These are phyloP conservation scores for Solanum tarapatanum DNA, from an alignment of 257 asterid genomes.

Conservation along the genomic window DNA sequence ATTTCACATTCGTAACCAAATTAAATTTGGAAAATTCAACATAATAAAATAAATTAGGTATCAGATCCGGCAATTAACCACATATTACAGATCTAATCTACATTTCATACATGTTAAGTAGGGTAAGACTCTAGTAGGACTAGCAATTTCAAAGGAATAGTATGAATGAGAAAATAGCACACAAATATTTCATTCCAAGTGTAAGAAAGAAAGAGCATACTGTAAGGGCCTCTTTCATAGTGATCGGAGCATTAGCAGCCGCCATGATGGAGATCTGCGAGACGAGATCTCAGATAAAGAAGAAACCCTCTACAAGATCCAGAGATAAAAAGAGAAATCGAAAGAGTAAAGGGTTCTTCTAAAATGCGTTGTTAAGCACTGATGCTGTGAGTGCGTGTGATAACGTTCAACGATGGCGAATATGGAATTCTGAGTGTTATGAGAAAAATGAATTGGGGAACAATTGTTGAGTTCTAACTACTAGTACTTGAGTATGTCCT, in stretches of 20 bases:
- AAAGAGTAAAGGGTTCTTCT: constrained; percentile 8
- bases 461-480: background rate
- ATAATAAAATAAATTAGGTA: background rate
- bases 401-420: background rate
- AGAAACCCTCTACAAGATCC: constrained; percentile 16
- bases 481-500: background rate
- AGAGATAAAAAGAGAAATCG: background rate
- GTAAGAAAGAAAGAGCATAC: background rate
- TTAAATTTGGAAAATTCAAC: background rate
- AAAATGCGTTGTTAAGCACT: background rate
- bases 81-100: background rate
- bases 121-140: background rate
- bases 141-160: background rate
- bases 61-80: constrained; percentile 29
- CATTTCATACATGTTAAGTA: background rate
- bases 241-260: constrained; percentile 99
- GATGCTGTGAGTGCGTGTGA: background rate
- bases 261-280: constrained; percentile 55
- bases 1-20: background rate
- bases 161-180: background rate
- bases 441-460: background rate
- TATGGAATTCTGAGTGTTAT: background rate
- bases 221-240: constrained; percentile 60
- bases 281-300: constrained; percentile 34
- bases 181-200: background rate